Evolutionary conservation across 352 stramenopile genomes (phyloP).

Genomic region (Elongisporangium undulatum): DNA sequence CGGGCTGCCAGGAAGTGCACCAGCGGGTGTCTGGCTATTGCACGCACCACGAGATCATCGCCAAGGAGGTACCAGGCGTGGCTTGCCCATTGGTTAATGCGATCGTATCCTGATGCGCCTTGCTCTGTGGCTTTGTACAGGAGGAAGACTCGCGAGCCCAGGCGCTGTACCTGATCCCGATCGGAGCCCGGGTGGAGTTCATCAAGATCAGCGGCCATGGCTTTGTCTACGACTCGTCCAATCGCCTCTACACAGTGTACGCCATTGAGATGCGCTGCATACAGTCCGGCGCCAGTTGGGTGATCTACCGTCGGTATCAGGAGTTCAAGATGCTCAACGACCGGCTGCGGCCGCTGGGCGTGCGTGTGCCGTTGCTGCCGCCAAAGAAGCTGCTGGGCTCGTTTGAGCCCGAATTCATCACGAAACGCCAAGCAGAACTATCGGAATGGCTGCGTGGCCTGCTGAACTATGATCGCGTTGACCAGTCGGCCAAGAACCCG

Average conservation of each 20-base stretch:
- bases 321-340: conserved; percentile 83
- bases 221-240: conserved; percentile 71
- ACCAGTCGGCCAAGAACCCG: conserved; percentile 68
- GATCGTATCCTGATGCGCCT: no score
- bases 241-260: conserved; percentile 80
- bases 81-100: neutral
- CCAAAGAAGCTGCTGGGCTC: conserved; percentile 83
- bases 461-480: conserved; percentile 68
- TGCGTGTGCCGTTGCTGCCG: conserved; percentile 70
- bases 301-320: conserved; percentile 82
- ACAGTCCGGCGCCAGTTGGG: conserved; percentile 68
- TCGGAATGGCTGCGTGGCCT: conserved; percentile 64
- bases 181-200: conserved; percentile 59
- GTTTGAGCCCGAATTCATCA: conserved; percentile 79
- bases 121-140: conserved; percentile 1
- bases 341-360: conserved; percentile 45
- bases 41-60: conserved; percentile 71
- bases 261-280: conserved; percentile 72
- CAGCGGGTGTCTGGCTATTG: conserved; percentile 68
- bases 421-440: conserved; percentile 65
- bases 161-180: conserved; percentile 75
- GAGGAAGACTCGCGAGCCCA: conserved; percentile 78
- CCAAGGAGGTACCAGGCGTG: conserved; percentile 34
- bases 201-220: conserved; percentile 72
- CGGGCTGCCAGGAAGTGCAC: conserved; percentile 55